Conservation (phyloP, 148 eudicot genomes). For the Cornus florida region DNA sequence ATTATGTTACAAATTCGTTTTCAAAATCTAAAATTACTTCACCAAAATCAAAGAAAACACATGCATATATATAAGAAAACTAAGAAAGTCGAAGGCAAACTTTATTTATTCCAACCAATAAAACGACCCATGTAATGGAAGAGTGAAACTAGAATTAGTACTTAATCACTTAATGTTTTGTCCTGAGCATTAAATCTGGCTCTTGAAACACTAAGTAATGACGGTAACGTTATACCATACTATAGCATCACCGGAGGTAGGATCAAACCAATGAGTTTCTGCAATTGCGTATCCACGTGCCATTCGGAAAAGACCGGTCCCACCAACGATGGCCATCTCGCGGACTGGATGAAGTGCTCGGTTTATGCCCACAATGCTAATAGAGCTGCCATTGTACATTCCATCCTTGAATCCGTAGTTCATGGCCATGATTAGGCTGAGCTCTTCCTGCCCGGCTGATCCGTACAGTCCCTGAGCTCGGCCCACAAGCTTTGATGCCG, state of each 20-base stretch:
- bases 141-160: no score
- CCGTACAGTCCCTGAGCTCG: conserved; percentile 56
- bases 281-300: conserved; percentile 50
- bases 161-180: no score
- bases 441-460: conserved; percentile 34
- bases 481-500: conserved; percentile 51
- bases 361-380: conserved; percentile 54
- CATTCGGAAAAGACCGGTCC: conserved; percentile 57
- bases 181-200: no score
- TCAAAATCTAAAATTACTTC: no score
- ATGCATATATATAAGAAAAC: no score
- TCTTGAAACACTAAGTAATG: conserved; percentile 9
- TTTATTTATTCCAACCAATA: no score
- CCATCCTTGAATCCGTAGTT: conserved; percentile 51
- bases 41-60: no score
- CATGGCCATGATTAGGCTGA: conserved; percentile 47
- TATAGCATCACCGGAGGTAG: conserved; percentile 44
- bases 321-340: conserved; percentile 68
- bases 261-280: conserved; percentile 26
- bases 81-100: no score
- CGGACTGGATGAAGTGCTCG: conserved; percentile 34
- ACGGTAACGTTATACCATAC: conserved; percentile 52
- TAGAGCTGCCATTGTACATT: conserved; percentile 50
- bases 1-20: no score
- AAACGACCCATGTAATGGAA: no score